Evolutionary conservation across 108 stramenopile species (phyloP).

Genomic region (Cylindrotheca fusiformis): DNA sequence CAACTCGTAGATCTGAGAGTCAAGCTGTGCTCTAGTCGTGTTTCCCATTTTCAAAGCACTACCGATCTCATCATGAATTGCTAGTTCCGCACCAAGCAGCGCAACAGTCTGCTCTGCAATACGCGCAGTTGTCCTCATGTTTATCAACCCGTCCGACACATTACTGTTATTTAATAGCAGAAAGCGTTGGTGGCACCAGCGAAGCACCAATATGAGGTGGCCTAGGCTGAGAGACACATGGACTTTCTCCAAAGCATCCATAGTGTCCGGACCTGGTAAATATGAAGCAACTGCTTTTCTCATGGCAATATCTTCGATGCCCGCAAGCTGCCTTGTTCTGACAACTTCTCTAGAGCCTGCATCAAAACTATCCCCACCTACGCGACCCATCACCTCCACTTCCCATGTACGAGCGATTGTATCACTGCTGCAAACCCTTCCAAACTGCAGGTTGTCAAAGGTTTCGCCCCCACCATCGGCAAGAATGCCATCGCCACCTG

Average conservation of each 20-base stretch:
- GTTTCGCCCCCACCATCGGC: not conserved
- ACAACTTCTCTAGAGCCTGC: slow-evolving; percentile 25
- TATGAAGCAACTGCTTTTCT: slow-evolving; percentile 34
- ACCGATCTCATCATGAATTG: slow-evolving; percentile 43
- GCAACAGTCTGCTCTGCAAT: slow-evolving; percentile 51
- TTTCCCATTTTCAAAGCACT: slow-evolving; percentile 5
- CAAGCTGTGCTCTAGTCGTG: slow-evolving; percentile 26
- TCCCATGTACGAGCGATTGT: slow-evolving; percentile 38
- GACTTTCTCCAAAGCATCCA: slow-evolving; percentile 31
- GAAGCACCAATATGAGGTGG: slow-evolving; percentile 53
- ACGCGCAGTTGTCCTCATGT: slow-evolving; percentile 7
- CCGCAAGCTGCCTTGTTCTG: slow-evolving; percentile 44
- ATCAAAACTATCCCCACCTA: slow-evolving; percentile 3
- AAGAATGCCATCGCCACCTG: slow-evolving; percentile 16
- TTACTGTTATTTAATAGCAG: not conserved
- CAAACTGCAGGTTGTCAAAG: slow-evolving; percentile 34
- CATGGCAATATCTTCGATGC: slow-evolving; percentile 52
- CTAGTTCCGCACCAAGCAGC: slow-evolving; percentile 52
- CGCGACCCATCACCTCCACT: slow-evolving; percentile 31
- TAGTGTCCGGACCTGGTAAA: slow-evolving; percentile 45
- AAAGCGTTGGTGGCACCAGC: slow-evolving; percentile 62
- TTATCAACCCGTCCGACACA: not conserved
- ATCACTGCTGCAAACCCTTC: slow-evolving; percentile 37
- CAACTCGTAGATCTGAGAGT: slow-evolving; percentile 62
- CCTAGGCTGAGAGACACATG: slow-evolving; percentile 34